Evolutionary conservation across 2,329 filamentous ascomycete species (phyloP).

Genomic region (Sphaerulina musiva): DNA sequence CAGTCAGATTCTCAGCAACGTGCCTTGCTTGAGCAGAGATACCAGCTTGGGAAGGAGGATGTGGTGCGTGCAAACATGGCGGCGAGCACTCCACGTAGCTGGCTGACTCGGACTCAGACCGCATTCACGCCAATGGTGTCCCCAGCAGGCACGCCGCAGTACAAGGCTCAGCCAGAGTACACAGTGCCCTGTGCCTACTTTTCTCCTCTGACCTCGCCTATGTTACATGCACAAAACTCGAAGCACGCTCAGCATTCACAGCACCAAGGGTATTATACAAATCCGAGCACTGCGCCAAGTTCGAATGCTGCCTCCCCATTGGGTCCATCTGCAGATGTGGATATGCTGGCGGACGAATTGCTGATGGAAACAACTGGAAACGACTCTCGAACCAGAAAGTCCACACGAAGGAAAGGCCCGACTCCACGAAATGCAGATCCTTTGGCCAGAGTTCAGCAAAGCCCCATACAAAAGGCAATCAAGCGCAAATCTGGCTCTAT

Average conservation of each 20-base stretch:
- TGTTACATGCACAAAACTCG: constrained; percentile 62
- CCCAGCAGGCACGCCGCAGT: constrained; percentile 75
- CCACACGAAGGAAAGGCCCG: constrained; percentile 43
- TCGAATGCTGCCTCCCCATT: constrained; percentile 45
- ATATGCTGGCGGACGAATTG: constrained; percentile 37
- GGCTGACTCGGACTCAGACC: constrained; percentile 21
- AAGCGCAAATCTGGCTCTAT: constrained; percentile 42
- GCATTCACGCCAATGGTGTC: constrained; percentile 72
- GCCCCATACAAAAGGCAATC: constrained; percentile 64
- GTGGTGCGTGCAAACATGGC: constrained; percentile 50
- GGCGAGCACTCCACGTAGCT: constrained; percentile 12
- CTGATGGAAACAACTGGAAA: constrained; percentile 15
- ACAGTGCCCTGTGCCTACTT: constrained; percentile 67
- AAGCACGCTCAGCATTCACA: constrained; percentile 38
- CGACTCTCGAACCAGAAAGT: constrained; percentile 40
- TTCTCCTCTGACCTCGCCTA: constrained; percentile 75
- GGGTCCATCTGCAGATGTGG: constrained; percentile 39
- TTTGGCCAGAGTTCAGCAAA: constrained; percentile 54
- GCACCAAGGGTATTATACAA: constrained; percentile 38
- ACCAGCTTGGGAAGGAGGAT: constrained; percentile 62
- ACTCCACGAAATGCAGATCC: constrained; percentile 44
- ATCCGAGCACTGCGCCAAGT: constrained; percentile 50
- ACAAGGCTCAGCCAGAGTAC: constrained; percentile 51
- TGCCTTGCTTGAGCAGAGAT: constrained; percentile 58
- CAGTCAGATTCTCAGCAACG: constrained; percentile 49